Base-by-base conservation (phyloP, 768 basidiomycete genomes). In the Floccularia luteovirens region DNA sequence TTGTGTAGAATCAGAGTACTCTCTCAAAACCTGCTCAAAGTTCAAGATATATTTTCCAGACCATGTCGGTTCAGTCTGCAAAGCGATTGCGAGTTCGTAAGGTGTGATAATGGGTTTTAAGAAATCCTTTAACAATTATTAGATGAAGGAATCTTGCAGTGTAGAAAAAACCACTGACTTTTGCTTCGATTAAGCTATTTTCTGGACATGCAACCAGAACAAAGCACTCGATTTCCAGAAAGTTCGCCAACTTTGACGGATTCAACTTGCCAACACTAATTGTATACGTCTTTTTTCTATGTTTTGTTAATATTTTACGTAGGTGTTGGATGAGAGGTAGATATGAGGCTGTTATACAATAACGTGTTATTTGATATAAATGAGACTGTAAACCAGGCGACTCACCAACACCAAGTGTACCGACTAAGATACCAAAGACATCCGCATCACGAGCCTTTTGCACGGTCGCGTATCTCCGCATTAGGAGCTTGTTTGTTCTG, bases 201-300 rank as follows among this genome's bases (percentile, higher is more conserved):
- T 99, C 93, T 0, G 84, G 85, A 59, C 96, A 99, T 2, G 93
- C 93, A 3, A 96, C 88, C 43, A 96, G 70, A 13, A 97, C 83
- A 52, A 91, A 98, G 52, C 92, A 94, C 54, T 97, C 94, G 36
- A 99, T 82, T 57, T 97, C 93, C 52, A 87, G 74, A 58, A 97
- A 98, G 60, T 98, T 99, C 6, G 82, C 94, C 16, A 98, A 72
- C 53, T 98, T 98, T 5, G 91, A 76, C 0, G 96, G 93, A 49
- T 90, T 96, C 34, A 96, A 74, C 60, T 94, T 91, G 25, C 96
- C 94, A 0, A 99, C 93, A 39, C 81, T 87, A 48, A 99, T 78
- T 2, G 94, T 97, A 61, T 98, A 99, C 45, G 77, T 79, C 58
- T 98, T 98, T 64, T 93, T 94, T 44, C 73, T 76, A 1, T 77